These are phyloP conservation scores for Colletotrichum zoysiae DNA, from an alignment of 2,329 filamentous ascomycete genomes.

Conservation along the genomic window DNA sequence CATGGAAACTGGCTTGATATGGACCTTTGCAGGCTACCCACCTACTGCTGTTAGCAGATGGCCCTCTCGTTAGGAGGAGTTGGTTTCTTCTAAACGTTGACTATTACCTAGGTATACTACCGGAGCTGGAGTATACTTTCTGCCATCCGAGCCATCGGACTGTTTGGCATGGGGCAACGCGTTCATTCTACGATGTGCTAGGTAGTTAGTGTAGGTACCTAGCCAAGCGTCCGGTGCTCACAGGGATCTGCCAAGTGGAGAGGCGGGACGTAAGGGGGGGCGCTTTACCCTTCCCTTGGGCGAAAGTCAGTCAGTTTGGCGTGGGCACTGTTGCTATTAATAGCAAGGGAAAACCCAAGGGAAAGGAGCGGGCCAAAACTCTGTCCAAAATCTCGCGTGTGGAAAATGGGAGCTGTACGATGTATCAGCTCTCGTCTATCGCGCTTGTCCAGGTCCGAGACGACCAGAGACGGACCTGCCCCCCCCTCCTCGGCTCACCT, in stretches of 20 bases:
- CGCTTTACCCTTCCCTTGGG: constrained; percentile 3
- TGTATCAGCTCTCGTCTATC: constrained; percentile 21
- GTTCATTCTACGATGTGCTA: not conserved
- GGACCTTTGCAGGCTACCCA: not conserved
- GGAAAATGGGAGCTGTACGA: constrained; percentile 11
- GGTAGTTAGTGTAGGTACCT: too few species aligned
- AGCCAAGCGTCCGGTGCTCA: constrained; percentile 1
- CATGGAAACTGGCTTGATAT: not conserved
- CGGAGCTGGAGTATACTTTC: not conserved
- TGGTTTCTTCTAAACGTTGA: not conserved
- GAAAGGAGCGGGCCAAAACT: constrained; percentile 9
- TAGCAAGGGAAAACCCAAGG: constrained; percentile 1
- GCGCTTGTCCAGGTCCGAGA: constrained; percentile 19
- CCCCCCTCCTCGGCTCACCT: constrained; percentile 22
- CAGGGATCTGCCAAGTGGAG: constrained; percentile 12
- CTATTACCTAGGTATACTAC: not conserved
- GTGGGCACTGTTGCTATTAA: constrained; percentile 24
- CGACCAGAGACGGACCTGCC: not conserved
- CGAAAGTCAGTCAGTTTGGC: constrained; percentile 28
- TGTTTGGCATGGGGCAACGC: not conserved
- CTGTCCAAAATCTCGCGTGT: constrained; percentile 14
- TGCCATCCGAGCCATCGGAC: constrained; percentile 8
- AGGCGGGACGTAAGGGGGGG: not conserved
- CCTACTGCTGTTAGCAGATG: not conserved
- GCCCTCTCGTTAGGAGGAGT: not conserved